phyloP scores from a whole-genome alignment of 257 asterid species.

The Fraxinus quadrangulata region DNA sequence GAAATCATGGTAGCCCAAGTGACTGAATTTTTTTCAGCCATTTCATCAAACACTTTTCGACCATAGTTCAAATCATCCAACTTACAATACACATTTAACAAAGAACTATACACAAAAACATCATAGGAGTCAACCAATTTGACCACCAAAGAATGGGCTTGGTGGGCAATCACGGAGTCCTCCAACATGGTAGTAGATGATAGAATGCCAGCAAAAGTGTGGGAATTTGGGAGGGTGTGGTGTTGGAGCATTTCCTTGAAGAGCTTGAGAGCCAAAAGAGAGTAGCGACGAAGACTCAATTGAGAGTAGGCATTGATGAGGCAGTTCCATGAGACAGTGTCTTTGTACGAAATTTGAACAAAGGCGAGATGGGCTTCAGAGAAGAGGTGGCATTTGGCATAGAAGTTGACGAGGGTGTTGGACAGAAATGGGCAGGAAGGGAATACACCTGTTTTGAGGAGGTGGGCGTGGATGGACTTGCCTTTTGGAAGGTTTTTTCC shows the following conservation, averaged over 20 bases:
- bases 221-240: conserved; percentile 54
- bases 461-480: conserved; percentile 61
- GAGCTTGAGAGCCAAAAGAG: conserved; percentile 50
- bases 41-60: conserved; percentile 70
- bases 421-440: conserved; percentile 51
- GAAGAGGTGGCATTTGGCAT: conserved; percentile 66
- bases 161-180: conserved; percentile 45
- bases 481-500: conserved; percentile 44
- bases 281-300: conserved; percentile 37
- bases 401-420: conserved; percentile 63
- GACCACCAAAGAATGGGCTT: conserved; percentile 52
- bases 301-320: conserved; percentile 77
- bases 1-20: conserved; percentile 89
- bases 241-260: conserved; percentile 53
- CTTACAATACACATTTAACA: conserved; percentile 63
- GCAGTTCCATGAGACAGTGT: conserved; percentile 65
- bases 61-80: conserved; percentile 50
- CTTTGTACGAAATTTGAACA: conserved; percentile 50
- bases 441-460: conserved; percentile 56
- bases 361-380: conserved; percentile 55
- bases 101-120: conserved; percentile 65
- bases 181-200: conserved; percentile 49
- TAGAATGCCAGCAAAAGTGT: conserved; percentile 69
- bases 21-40: conserved; percentile 68
- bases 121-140: conserved; percentile 46